Evolutionary conservation across 768 basidiomycete species (phyloP).

Genomic region (Boletus vermiculosoides): DNA sequence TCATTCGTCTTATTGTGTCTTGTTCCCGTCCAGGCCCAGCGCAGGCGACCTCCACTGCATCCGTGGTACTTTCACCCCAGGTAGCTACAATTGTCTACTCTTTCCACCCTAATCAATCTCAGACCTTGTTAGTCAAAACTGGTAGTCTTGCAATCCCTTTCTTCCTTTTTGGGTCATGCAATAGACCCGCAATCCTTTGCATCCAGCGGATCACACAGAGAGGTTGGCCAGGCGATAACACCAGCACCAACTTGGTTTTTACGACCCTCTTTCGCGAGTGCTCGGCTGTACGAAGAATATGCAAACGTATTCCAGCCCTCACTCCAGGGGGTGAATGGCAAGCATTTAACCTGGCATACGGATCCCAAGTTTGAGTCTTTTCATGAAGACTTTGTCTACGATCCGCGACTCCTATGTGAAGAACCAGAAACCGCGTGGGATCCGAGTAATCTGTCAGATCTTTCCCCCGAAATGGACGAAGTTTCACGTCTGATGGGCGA

Average conservation of each 20-base stretch:
- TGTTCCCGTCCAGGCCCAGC: constrained; percentile 21
- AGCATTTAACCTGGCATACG: constrained; percentile 27
- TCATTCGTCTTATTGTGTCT: background rate
- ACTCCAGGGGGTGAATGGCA: constrained; percentile 8
- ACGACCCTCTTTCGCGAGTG: constrained; percentile 52
- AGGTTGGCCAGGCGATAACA: constrained; percentile 10
- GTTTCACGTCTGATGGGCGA: constrained; percentile 17
- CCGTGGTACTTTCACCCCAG: constrained; percentile 60
- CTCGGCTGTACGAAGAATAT: constrained; percentile 53
- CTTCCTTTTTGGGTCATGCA: constrained; percentile 60
- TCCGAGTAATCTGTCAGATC: constrained; percentile 34
- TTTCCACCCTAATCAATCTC: constrained; percentile 4
- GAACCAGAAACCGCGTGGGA: constrained; percentile 30
- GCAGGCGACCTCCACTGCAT: constrained; percentile 58
- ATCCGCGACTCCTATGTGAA: constrained; percentile 16
- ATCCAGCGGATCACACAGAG: constrained; percentile 15
- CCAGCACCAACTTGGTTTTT: constrained; percentile 63
- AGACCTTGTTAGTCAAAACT: constrained; percentile 62
- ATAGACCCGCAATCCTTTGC: constrained; percentile 27
- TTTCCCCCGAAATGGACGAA: constrained; percentile 15
- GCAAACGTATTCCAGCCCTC: constrained; percentile 42
- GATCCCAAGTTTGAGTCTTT: constrained; percentile 25
- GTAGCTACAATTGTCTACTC: constrained; percentile 36
- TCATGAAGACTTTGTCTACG: constrained; percentile 33
- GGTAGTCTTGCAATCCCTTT: constrained; percentile 69